Conservation (phyloP, 106 monocot species). For the Hemerocallis citrina region DNA sequence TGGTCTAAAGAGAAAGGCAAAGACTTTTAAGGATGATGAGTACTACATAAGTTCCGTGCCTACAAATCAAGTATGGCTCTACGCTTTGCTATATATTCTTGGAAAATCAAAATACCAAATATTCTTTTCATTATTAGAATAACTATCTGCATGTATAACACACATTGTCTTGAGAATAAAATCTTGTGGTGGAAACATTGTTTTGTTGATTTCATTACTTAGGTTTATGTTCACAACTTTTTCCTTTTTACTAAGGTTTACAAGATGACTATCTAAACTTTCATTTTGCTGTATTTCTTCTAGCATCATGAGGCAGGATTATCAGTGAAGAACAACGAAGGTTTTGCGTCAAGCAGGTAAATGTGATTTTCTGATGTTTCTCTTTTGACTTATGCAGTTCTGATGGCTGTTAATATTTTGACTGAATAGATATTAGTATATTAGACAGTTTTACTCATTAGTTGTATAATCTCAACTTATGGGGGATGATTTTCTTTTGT, state of each 20-base stretch:
- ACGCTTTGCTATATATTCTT: background rate
- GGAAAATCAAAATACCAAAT: background rate
- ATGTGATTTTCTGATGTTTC: background rate
- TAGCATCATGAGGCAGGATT: conserved; percentile 84
- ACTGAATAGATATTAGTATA: background rate
- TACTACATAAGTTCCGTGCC: conserved; percentile 88
- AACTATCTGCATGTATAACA: background rate
- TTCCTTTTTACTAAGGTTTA: background rate
- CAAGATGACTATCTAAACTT: background rate
- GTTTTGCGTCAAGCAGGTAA: conserved; percentile 68
- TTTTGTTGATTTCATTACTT: background rate
- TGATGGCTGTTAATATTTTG: too few relatives aligned
- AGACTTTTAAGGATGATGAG: conserved; percentile 83
- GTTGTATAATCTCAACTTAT: too few relatives aligned
- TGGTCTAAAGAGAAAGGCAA: conserved; percentile 47
- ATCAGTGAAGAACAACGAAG: conserved; percentile 49
- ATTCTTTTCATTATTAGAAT: background rate
- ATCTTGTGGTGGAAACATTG: background rate
- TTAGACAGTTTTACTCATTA: background rate
- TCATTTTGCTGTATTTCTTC: conserved; percentile 6
- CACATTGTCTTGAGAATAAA: background rate
- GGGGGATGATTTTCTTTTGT: too few relatives aligned
- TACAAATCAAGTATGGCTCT: conserved; percentile 52
- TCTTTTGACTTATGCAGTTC: too few relatives aligned
- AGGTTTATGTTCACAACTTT: background rate